These are phyloP conservation scores for Perkinsus chesapeaki DNA, from an alignment of 169 alveolate genomes.

Conservation along the genomic window DNA sequence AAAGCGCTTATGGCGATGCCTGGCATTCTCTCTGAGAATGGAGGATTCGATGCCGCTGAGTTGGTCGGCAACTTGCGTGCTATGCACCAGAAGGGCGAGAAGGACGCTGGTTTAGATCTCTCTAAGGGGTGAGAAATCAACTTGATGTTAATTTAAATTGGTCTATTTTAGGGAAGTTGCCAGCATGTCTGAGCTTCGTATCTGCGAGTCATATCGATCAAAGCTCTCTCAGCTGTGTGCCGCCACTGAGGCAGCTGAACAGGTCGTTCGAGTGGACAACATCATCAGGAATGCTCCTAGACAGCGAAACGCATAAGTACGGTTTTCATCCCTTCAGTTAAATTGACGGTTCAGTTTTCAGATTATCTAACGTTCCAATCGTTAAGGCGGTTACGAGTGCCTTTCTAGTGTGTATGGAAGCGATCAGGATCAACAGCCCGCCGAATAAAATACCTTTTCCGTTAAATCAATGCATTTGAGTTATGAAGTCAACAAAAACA, in stretches of 20 bases:
- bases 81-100: slow-evolving; percentile 82
- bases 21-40: slow-evolving; percentile 93
- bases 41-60: slow-evolving; percentile 97
- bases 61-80: slow-evolving; percentile 89
- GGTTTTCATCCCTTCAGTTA: neutral
- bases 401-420: too few species aligned
- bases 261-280: slow-evolving; percentile 96
- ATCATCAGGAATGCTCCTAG: slow-evolving; percentile 98
- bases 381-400: too few species aligned
- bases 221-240: slow-evolving; percentile 91
- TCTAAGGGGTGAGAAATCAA: neutral
- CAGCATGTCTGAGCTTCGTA: slow-evolving; percentile 87
- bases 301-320: slow-evolving; percentile 49
- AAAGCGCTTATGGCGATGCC: slow-evolving; percentile 94
- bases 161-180: slow-evolving; percentile 61
- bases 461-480: too few species aligned
- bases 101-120: slow-evolving; percentile 68
- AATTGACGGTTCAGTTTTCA: neutral
- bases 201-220: slow-evolving; percentile 91
- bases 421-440: too few species aligned
- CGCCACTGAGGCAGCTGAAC: slow-evolving; percentile 99
- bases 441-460: too few species aligned
- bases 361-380: too few species aligned
- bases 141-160: neutral
- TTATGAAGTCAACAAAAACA: too few species aligned